Percentiles rank a stretch among this genome's conserved stretches.
phyloP scores from a whole-genome alignment of 2,329 filamentous ascomycete species.

The Colletotrichum noveboracense region DNA sequence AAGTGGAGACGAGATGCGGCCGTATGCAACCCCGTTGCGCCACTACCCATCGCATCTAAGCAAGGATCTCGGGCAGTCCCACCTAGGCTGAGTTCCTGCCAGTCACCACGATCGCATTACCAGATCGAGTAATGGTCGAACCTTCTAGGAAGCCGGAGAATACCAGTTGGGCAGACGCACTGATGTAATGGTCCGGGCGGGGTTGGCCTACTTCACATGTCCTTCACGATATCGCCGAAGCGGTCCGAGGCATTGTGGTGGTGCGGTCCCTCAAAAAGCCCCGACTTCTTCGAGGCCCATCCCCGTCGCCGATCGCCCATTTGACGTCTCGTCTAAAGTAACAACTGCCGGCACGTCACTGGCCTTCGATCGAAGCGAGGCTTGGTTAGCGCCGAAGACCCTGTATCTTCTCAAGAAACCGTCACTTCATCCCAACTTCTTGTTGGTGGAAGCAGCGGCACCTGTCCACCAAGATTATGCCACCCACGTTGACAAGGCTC shows the following conservation, averaged over 20 bases:
- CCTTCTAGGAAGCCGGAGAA: background rate
- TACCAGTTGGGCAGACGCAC: background rate
- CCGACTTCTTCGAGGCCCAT: background rate
- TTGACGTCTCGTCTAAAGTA: slow-evolving; percentile 6
- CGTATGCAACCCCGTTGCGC: background rate
- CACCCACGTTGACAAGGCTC: background rate
- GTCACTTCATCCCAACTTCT: background rate
- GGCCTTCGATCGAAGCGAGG: background rate
- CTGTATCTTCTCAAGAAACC: background rate
- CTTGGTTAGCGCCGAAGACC: background rate
- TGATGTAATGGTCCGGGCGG: slow-evolving; percentile 8
- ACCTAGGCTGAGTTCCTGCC: background rate
- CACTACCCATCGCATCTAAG: background rate
- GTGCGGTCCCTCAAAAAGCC: background rate
- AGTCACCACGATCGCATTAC: background rate
- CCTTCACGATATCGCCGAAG: background rate
- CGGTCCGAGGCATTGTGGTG: background rate
- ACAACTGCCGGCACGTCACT: background rate
- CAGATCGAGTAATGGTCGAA: background rate
- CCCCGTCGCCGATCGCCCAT: background rate
- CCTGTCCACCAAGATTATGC: background rate
- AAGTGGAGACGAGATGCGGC: background rate
- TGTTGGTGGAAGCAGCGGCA: background rate
- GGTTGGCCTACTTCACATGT: background rate
- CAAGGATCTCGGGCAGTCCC: background rate